A percentile compares a stretch with the other conserved stretches of the same genome.
These are phyloP conservation scores for Lojkania enalia DNA, from an alignment of 2,329 filamentous ascomycete species.

Conservation along the genomic window DNA sequence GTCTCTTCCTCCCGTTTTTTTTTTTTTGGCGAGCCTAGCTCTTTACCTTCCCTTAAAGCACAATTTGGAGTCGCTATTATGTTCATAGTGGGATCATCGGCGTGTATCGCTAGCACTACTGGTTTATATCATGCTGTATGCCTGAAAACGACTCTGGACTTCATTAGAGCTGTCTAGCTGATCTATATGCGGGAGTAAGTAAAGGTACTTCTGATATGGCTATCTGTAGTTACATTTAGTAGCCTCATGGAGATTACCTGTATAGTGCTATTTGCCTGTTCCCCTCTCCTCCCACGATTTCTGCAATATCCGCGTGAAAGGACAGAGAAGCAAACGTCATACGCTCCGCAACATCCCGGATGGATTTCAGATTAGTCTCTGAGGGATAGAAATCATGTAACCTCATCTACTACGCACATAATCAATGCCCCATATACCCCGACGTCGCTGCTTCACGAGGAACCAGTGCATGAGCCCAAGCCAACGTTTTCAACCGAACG, in stretches of 20 bases:
- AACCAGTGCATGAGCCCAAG: not conserved
- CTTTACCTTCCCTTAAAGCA: slow-evolving; percentile 2
- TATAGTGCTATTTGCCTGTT: not conserved
- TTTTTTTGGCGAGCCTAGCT: not conserved
- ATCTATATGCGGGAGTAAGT: not conserved
- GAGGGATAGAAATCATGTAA: not conserved
- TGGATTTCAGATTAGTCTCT: too few relatives aligned
- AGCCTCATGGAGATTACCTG: slow-evolving; percentile 47
- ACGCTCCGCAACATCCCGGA: too few relatives aligned
- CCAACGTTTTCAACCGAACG: slow-evolving; percentile 3
- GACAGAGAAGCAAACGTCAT: not conserved
- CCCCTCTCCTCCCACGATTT: not conserved
- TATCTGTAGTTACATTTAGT: not conserved
- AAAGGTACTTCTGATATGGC: not conserved
- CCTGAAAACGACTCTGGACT: slow-evolving; percentile 6
- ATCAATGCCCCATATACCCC: too few relatives aligned
- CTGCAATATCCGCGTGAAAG: not conserved
- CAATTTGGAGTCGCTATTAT: slow-evolving; percentile 9
- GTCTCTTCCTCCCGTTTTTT: slow-evolving; percentile 26
- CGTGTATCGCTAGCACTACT: slow-evolving; percentile 14
- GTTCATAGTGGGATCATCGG: slow-evolving; percentile 12
- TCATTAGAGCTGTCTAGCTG: not conserved
- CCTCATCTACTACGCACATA: not conserved
- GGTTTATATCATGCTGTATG: slow-evolving; percentile 12
- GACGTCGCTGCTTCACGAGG: too few relatives aligned